phyloP scores from a whole-genome alignment of 176 grass and related monocot species.

The Zoysia pacifica region DNA sequence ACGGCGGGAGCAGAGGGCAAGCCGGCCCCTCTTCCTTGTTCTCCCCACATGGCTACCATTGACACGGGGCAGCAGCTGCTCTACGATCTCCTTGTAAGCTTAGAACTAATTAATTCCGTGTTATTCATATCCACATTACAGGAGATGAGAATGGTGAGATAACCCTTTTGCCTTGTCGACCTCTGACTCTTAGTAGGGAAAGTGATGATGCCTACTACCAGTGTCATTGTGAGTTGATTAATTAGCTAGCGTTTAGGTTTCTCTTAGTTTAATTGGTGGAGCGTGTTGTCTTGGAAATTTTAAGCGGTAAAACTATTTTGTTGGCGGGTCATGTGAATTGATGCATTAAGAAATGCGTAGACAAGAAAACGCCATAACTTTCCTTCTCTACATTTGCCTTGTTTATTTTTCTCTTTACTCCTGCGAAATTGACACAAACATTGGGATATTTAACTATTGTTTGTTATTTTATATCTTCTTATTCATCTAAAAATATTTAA shows the following conservation, averaged over 20 bases:
- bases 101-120: conserved; percentile 58
- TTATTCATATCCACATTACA: conserved; percentile 69
- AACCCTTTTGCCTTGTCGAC: conserved; percentile 52
- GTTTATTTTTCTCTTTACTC: not conserved
- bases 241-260: not conserved
- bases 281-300: conserved; percentile 29
- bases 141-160: conserved; percentile 48
- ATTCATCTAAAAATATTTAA: not conserved
- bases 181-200: conserved; percentile 2
- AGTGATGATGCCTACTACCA: conserved; percentile 28
- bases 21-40: conserved; percentile 74
- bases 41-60: conserved; percentile 83
- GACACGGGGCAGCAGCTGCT: conserved; percentile 33
- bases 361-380: conserved; percentile 33
- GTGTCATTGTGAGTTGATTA: not conserved
- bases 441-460: not conserved
- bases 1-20: conserved; percentile 56
- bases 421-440: not conserved
- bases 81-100: conserved; percentile 76
- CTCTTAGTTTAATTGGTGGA: not conserved
- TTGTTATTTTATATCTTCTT: not conserved
- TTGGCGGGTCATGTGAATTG: conserved; percentile 28
- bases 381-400: conserved; percentile 10
- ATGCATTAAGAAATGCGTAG: conserved; percentile 13
- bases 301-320: conserved; percentile 19